Conservation (phyloP, 768 basidiomycete genomes). For the Psilocybe tampanensis region DNA sequence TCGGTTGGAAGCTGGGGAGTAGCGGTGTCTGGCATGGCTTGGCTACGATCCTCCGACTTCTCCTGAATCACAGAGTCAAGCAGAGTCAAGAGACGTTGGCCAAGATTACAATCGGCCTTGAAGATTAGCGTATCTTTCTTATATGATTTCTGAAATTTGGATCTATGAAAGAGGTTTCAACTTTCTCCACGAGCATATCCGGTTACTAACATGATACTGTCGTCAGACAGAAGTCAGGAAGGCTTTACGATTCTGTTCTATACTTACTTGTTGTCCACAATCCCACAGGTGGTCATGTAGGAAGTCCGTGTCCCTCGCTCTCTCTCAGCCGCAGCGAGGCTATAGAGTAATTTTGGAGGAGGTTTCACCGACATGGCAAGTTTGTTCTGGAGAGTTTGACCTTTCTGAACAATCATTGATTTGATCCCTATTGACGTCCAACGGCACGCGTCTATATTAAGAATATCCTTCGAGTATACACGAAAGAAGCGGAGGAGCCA, state of each 20-base stretch:
- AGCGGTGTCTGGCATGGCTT: too few species aligned
- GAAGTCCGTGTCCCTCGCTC: slow-evolving; percentile 25
- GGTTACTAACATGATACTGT: not conserved
- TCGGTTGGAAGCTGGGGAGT: slow-evolving; percentile 47
- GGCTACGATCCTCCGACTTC: not conserved
- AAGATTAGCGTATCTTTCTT: not conserved
- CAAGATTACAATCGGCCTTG: not conserved
- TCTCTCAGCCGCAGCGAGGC: slow-evolving; percentile 21
- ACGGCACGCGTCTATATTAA: slow-evolving; percentile 13
- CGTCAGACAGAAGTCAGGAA: not conserved
- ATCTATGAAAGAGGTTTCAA: not conserved
- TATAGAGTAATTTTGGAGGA: slow-evolving; percentile 6
- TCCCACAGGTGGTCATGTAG: slow-evolving; percentile 7
- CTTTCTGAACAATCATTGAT: slow-evolving; percentile 3
- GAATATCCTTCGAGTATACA: slow-evolving; percentile 23
- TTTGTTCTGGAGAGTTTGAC: slow-evolving; percentile 4
- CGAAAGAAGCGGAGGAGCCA: slow-evolving; percentile 39
- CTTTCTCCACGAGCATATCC: not conserved
- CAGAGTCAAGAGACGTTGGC: not conserved
- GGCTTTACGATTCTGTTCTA: not conserved
- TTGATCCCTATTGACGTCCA: slow-evolving; percentile 11
- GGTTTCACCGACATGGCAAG: slow-evolving; percentile 3
- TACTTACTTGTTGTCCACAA: slow-evolving; percentile 3
- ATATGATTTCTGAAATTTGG: not conserved
- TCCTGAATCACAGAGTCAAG: not conserved